phyloP scores from a whole-genome alignment of 345 rosid species.

The Anastatica hierochuntica region DNA sequence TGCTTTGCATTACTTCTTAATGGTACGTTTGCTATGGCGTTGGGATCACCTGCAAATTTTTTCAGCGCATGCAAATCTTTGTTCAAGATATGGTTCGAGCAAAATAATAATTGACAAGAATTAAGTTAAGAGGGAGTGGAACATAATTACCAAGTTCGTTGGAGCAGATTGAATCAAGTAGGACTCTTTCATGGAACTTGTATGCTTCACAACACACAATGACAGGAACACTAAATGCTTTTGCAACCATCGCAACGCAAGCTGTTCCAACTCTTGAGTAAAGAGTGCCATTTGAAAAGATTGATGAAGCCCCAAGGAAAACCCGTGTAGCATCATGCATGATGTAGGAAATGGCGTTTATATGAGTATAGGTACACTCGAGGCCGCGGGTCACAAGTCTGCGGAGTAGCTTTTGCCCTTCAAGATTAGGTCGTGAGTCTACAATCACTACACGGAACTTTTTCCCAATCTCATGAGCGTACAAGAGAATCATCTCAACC shows the following conservation, averaged over 20 bases:
- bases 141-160: slow-evolving; percentile 54
- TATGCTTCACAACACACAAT: slow-evolving; percentile 78
- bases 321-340: slow-evolving; percentile 66
- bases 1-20: slow-evolving; percentile 32
- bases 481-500: slow-evolving; percentile 65
- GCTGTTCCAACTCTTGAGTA: slow-evolving; percentile 76
- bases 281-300: slow-evolving; percentile 66
- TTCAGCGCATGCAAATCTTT: too few relatives aligned
- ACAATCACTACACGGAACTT: slow-evolving; percentile 58
- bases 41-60: slow-evolving; percentile 61
- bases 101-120: neutral
- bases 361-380: slow-evolving; percentile 61
- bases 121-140: neutral
- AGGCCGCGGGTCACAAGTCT: slow-evolving; percentile 54
- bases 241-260: slow-evolving; percentile 71
- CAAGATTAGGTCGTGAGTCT: slow-evolving; percentile 62
- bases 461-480: slow-evolving; percentile 65
- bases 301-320: slow-evolving; percentile 66
- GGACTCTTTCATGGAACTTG: slow-evolving; percentile 79
- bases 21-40: slow-evolving; percentile 39
- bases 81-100: neutral
- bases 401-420: slow-evolving; percentile 55
- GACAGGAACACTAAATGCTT: slow-evolving; percentile 57
- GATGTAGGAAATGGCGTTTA: slow-evolving; percentile 63
- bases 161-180: slow-evolving; percentile 71